Conservation (phyloP, 2,329 filamentous ascomycete species). For the Arthrobotrys pseudoclavata region DNA sequence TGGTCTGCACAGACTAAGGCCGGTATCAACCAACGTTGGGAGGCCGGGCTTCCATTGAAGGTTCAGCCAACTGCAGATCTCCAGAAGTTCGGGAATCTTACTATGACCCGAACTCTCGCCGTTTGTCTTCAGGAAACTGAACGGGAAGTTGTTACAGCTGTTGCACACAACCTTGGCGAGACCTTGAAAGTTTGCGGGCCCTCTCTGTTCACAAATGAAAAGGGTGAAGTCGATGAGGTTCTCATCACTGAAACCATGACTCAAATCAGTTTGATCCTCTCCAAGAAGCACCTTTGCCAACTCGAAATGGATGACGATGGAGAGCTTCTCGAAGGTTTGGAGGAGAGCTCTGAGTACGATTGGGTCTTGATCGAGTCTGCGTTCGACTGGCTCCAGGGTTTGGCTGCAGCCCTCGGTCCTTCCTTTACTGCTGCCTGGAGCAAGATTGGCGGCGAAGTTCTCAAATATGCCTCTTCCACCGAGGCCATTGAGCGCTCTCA, state of each 20-base stretch:
- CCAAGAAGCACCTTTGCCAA: constrained; percentile 92
- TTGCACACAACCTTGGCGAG: constrained; percentile 92
- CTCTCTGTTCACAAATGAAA: constrained; percentile 80
- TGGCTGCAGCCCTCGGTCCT: constrained; percentile 83
- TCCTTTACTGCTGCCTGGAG: constrained; percentile 92
- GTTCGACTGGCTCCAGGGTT: constrained; percentile 87
- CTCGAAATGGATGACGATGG: constrained; percentile 85
- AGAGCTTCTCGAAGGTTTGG: constrained; percentile 74
- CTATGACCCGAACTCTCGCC: constrained; percentile 85
- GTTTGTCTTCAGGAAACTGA: constrained; percentile 93
- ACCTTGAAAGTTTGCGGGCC: constrained; percentile 93
- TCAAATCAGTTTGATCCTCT: constrained; percentile 82
- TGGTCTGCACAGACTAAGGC: constrained; percentile 85
- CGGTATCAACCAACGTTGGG: constrained; percentile 83
- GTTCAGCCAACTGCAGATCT: constrained; percentile 83
- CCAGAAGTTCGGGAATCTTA: constrained; percentile 85
- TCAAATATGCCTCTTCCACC: constrained; percentile 87
- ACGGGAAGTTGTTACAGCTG: constrained; percentile 93
- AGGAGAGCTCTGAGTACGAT: constrained; percentile 93
- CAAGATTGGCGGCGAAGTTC: constrained; percentile 90
- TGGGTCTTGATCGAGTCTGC: constrained; percentile 97
- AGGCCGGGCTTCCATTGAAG: constrained; percentile 86
- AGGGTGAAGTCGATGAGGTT: constrained; percentile 67
- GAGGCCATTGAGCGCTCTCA: constrained; percentile 90
- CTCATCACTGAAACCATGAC: constrained; percentile 79